Conservation (phyloP, 2,329 filamentous ascomycete genomes). For the Amesomyces nigricolor region DNA sequence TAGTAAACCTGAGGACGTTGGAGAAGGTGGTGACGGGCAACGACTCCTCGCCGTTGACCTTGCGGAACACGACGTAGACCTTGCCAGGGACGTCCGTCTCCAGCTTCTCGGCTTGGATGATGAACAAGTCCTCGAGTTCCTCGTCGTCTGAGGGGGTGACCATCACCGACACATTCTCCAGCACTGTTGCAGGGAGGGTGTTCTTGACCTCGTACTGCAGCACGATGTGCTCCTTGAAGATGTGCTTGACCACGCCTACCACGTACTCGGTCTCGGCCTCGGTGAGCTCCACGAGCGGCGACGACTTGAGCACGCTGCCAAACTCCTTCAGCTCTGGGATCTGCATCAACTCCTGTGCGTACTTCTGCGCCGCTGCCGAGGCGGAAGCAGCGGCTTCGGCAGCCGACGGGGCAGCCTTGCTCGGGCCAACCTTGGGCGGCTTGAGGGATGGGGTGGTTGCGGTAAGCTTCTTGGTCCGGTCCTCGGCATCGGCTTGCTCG, state of each 20-base stretch:
- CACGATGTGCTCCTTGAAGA: slow-evolving; percentile 96
- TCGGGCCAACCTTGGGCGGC: slow-evolving; percentile 73
- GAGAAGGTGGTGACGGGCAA: slow-evolving; percentile 78
- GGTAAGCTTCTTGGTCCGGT: slow-evolving; percentile 94
- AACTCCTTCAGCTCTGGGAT: slow-evolving; percentile 91
- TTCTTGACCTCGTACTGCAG: slow-evolving; percentile 98
- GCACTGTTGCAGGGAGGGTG: slow-evolving; percentile 81
- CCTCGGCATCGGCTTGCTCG: slow-evolving; percentile 92
- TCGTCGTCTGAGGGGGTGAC: slow-evolving; percentile 77
- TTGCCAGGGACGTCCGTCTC: slow-evolving; percentile 81
- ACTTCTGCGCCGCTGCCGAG: slow-evolving; percentile 77
- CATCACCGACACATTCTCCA: slow-evolving; percentile 83
- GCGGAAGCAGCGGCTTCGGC: slow-evolving; percentile 72
- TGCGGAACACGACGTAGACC: slow-evolving; percentile 92
- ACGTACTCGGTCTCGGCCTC: slow-evolving; percentile 98
- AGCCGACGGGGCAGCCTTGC: slow-evolving; percentile 63
- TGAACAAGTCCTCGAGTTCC: slow-evolving; percentile 84
- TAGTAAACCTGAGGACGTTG: slow-evolving; percentile 93
- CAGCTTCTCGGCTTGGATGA: slow-evolving; percentile 80
- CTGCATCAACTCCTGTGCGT: slow-evolving; percentile 77
- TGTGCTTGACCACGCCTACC: slow-evolving; percentile 87
- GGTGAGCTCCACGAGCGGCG: slow-evolving; percentile 77
- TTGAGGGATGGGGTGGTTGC: slow-evolving; percentile 90
- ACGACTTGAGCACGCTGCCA: slow-evolving; percentile 88
- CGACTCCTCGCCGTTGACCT: slow-evolving; percentile 66